Percentiles rank a stretch among this genome's conserved stretches.
Conservation (phyloP, 108 stramenopile genomes). For the Nannochloropsis salina region DNA sequence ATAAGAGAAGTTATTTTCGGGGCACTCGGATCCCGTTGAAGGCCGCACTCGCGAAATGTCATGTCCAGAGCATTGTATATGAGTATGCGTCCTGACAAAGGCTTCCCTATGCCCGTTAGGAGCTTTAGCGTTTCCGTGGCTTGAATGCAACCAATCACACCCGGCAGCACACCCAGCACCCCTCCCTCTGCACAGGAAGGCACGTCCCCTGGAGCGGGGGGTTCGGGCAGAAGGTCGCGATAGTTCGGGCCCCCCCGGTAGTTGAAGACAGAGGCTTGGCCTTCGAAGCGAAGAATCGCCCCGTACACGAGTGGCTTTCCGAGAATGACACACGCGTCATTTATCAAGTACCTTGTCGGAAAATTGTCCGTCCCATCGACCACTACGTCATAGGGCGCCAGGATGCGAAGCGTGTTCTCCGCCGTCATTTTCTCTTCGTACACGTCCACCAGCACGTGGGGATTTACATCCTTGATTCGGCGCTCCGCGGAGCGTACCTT, state of each 20-base stretch:
- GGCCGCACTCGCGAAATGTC: slow-evolving; percentile 66
- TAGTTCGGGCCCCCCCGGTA: slow-evolving; percentile 68
- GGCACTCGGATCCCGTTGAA: slow-evolving; percentile 52
- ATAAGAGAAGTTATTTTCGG: slow-evolving; percentile 60
- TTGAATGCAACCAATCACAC: slow-evolving; percentile 87
- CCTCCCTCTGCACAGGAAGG: slow-evolving; percentile 91
- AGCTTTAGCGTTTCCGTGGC: slow-evolving; percentile 81
- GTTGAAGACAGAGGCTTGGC: slow-evolving; percentile 78
- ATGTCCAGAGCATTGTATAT: slow-evolving; percentile 70
- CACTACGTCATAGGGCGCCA: slow-evolving; percentile 61
- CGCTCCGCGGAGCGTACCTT: slow-evolving; percentile 72
- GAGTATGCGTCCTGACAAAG: slow-evolving; percentile 61
- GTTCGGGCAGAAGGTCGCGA: slow-evolving; percentile 74
- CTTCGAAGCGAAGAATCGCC: slow-evolving; percentile 87
- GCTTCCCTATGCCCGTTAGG: slow-evolving; percentile 44
- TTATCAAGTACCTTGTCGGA: slow-evolving; percentile 87
- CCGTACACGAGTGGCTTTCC: slow-evolving; percentile 76
- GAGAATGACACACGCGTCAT: slow-evolving; percentile 79
- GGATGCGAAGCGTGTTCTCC: slow-evolving; percentile 41
- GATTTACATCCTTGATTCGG: slow-evolving; percentile 73
- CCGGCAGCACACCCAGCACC: slow-evolving; percentile 83
- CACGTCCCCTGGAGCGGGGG: slow-evolving; percentile 82
- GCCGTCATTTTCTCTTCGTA: slow-evolving; percentile 41
- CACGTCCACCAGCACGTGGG: slow-evolving; percentile 60
- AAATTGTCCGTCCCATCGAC: slow-evolving; percentile 93